A percentile compares a stretch with the other conserved stretches of the same genome.
Evolutionary conservation across 257 asterid genomes (phyloP).

Genomic region (Ilex asprella): DNA sequence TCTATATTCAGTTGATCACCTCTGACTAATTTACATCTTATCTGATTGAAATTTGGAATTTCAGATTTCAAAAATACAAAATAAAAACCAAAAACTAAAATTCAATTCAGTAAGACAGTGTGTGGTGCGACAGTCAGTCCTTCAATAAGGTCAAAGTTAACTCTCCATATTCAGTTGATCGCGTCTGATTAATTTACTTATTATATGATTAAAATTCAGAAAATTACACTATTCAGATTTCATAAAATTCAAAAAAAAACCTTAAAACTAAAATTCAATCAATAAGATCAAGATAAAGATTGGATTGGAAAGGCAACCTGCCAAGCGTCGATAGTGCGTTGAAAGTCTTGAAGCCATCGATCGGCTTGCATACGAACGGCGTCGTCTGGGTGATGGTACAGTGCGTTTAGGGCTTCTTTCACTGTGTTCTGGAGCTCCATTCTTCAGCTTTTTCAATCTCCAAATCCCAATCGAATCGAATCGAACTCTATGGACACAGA

Average conservation of each 20-base stretch:
- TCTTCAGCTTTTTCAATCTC: background rate
- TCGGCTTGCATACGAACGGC: slow-evolving; percentile 93
- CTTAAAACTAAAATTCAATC: background rate
- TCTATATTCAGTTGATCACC: no score
- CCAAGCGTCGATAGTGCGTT: slow-evolving; percentile 97
- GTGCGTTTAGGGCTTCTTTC: slow-evolving; percentile 98
- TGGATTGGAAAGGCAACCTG: slow-evolving; percentile 44
- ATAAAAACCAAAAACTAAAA: background rate
- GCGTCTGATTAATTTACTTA: no score
- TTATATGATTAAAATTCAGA: background rate
- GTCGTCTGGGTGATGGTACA: slow-evolving; percentile 94
- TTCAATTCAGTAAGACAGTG: background rate
- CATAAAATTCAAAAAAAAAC: background rate
- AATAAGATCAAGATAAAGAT: background rate
- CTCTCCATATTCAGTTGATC: no score
- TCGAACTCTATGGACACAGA: slow-evolving; percentile 15
- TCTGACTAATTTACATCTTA: no score
- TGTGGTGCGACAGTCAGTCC: no score
- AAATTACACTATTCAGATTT: background rate
- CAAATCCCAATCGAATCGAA: slow-evolving; percentile 11
- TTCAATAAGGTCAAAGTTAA: no score
- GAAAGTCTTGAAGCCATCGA: slow-evolving; percentile 96
- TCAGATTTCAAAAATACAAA: no score
- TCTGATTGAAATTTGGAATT: no score
- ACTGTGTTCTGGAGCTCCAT: slow-evolving; percentile 98